Conservation (phyloP, 202 grass and related monocot species). For the Eragrostis tef region DNA sequence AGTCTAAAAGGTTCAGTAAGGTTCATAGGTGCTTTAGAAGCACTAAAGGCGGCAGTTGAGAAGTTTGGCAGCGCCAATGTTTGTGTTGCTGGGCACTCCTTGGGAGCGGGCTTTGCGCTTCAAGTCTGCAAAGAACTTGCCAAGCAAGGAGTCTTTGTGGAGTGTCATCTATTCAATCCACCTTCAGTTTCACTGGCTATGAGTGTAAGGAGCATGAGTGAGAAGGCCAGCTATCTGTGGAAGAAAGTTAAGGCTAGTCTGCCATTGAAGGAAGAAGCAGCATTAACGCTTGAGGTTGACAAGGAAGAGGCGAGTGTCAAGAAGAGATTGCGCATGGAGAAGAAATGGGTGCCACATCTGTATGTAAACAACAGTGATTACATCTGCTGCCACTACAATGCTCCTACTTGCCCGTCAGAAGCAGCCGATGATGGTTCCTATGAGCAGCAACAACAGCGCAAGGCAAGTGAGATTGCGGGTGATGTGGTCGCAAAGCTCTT, state of each 20-base stretch:
- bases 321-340: constrained; percentile 59
- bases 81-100: constrained; percentile 70
- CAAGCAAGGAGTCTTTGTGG: constrained; percentile 77
- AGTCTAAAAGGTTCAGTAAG: constrained; percentile 87
- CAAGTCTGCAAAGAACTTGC: constrained; percentile 84
- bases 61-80: constrained; percentile 79
- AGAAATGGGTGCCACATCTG: constrained; percentile 88
- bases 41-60: constrained; percentile 64
- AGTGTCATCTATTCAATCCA: constrained; percentile 90
- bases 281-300: constrained; percentile 33
- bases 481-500: constrained; percentile 76
- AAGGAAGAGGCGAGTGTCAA: constrained; percentile 49
- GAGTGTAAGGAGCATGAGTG: constrained; percentile 79
- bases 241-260: constrained; percentile 68
- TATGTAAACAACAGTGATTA: constrained; percentile 96
- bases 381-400: constrained; percentile 87
- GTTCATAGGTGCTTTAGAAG: constrained; percentile 65
- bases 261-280: constrained; percentile 57
- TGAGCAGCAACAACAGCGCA: constrained; percentile 50
- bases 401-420: constrained; percentile 56
- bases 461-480: constrained; percentile 50
- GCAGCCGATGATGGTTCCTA: constrained; percentile 44
- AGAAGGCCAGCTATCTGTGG: constrained; percentile 79
- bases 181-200: constrained; percentile 88
- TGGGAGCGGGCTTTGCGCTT: constrained; percentile 84